Evolutionary conservation across 768 basidiomycete species (phyloP), one percentile per base, ranked within the genome.

Genomic region (Naganishia randhawae): DNA sequence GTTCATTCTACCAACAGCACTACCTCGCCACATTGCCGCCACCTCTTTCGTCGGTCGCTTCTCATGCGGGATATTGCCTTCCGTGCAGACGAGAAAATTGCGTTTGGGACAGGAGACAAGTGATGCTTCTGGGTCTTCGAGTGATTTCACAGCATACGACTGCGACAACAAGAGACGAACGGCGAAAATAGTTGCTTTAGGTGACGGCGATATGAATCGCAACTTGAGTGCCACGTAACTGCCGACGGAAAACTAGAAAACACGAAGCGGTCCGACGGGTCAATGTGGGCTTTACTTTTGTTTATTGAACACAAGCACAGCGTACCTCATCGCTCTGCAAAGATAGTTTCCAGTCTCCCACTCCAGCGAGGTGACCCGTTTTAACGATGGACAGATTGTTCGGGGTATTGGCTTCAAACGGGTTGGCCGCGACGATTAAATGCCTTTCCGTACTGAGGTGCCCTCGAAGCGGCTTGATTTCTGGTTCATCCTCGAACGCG

Each of bases 161-260:
- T 79, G 78, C 8, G 69, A 54, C 11, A 79, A 45, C 25, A 76
- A 42, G 8, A 79, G 67, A 14, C 76, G 74, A 29, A 69, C 35
- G 66, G 75, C 70, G 70, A 77, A 79, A 70, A 79, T 75, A 19
- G 77, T 76, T n/a, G 66, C 66, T 39, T 51, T 61, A 3, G 75
- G 71, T 16, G 75, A 74, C 2, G 76, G 78, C 2, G 70, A 42
- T 19, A 74, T 72, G 27, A 75, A 51, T 37, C 39, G 35, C 22
- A 79, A 32, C 27, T 67, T 65, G 3, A 75, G 35, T 3, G 75
- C 68, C 29, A 75, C 55, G 39, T 74, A 75, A 8, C 73, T 66
- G 13, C 74, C 73, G 55, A 79, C 73, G 10, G 72, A 71, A 71
- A 77, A 77, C 77, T 78, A 54, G n/a, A 67, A 48, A 50, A 33